phyloP scores from a whole-genome alignment of 768 basidiomycete genomes.

The Calocybe gangraenosa region DNA sequence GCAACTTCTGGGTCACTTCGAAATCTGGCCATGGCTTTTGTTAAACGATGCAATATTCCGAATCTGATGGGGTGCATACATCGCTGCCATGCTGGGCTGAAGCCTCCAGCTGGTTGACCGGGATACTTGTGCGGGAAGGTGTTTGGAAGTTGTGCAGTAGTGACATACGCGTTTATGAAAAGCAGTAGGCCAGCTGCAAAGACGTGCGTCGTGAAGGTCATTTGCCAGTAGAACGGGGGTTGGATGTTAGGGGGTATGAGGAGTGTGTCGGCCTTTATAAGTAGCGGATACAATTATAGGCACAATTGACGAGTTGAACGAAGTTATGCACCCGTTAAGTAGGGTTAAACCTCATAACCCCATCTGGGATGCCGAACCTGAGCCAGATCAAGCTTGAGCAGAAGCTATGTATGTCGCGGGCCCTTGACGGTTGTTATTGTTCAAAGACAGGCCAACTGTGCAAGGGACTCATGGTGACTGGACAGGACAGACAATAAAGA shows the following conservation, averaged over 20 bases:
- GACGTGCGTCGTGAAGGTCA: conserved; percentile 20
- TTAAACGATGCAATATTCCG: not conserved
- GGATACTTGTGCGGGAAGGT: conserved; percentile 47
- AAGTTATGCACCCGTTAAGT: not conserved
- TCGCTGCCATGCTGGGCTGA: conserved; percentile 55
- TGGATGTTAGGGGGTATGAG: not conserved
- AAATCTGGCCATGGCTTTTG: conserved; percentile 41
- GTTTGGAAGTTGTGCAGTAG: conserved; percentile 30
- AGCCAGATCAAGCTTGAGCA: too few relatives aligned
- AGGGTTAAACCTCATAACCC: conserved; percentile 1
- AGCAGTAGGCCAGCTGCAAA: conserved; percentile 14
- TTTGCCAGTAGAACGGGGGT: not conserved
- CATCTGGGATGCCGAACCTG: conserved; percentile 7
- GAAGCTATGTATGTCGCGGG: too few relatives aligned
- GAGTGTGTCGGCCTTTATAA: not conserved
- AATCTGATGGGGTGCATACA: conserved; percentile 34
- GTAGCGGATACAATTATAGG: conserved; percentile 2
- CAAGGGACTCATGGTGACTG: too few relatives aligned
- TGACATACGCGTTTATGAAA: conserved; percentile 18
- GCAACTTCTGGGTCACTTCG: conserved; percentile 49
- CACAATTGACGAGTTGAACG: conserved; percentile 4
- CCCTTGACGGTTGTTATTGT: not conserved
- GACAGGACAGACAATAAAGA: too few relatives aligned
- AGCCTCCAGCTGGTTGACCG: conserved; percentile 41
- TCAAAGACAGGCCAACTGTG: not conserved